Evolutionary conservation across 192 early-diverging fungal species (phyloP), one percentile per base, ranked within the genome.

Genomic region (Thamnidium elegans): DNA sequence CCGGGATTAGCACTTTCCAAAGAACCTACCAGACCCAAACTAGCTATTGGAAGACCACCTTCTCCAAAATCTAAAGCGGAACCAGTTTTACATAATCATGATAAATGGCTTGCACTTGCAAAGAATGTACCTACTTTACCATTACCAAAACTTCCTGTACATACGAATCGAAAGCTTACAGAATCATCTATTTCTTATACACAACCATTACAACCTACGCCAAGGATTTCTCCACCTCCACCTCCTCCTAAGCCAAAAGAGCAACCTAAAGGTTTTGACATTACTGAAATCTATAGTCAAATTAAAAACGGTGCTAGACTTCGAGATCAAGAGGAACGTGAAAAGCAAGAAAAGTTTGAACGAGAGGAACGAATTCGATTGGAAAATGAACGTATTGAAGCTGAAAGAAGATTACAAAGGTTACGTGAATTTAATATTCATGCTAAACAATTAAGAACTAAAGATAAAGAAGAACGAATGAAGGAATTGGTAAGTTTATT

Each of bases 21-120:
- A 2, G 46, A 95, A 52, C 88, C 89, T 65, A 89, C 87, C 72
- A 87, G 86, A 45, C 90, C 87, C 51, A 99, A 83, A 58, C 95
- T 85, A 68, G 97, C 95, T 39, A 92, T 94, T 52, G 95, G 83
- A 6, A 95, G 92, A 30, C 90, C 87, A 42, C 83, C 79, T 11
- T 79, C 67, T 39, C 77, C 77, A 56, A 61, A 61, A 56, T 70
- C 71, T 69, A 84, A 46, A 32, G 47, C 9, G 32, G 62, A 71
- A 30, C 46, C 52, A 14, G 30, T 67, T 32, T 48, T 67, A 31
- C 65, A 58, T 11, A 67, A 67, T 50, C 55, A 67, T 17, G 56
- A 58, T 47, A 67, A 46, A 30, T 67, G 65, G 65, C 20, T 58
- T 13, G 55, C 55, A 11, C 44, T 59, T 32, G 65, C 65, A 42